Evolutionary conservation across 140 eudicot species (phyloP).

Genomic region (Oenanthe javanica): DNA sequence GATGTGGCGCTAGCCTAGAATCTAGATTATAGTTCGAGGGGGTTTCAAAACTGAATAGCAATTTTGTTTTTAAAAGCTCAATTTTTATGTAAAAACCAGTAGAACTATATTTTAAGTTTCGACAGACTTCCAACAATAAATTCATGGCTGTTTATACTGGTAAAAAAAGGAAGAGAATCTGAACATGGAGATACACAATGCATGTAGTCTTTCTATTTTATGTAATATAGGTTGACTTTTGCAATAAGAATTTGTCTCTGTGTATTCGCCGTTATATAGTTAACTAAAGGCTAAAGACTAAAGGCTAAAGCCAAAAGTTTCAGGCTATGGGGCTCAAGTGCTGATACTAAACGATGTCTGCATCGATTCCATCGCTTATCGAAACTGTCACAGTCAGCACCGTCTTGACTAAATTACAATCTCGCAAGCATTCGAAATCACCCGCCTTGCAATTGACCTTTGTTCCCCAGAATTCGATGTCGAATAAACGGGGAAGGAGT

Average conservation of each 20-base stretch:
- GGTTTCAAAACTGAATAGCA: too few species aligned
- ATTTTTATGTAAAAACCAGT: too few species aligned
- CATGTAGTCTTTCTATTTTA: neutral
- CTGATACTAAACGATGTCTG: slow-evolving; percentile 4
- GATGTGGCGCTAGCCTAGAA: too few species aligned
- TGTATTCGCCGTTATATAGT: neutral
- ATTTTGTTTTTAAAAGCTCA: too few species aligned
- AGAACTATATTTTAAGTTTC: too few species aligned
- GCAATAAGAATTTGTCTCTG: neutral
- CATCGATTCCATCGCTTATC: slow-evolving; percentile 8
- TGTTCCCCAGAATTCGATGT: slow-evolving; percentile 3
- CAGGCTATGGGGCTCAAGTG: neutral
- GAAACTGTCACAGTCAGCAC: slow-evolving; percentile 14
- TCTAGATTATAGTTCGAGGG: too few species aligned
- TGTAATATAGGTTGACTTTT: neutral
- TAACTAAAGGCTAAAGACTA: too few species aligned
- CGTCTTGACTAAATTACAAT: neutral
- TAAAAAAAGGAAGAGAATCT: neutral
- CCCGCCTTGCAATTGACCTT: slow-evolving; percentile 1
- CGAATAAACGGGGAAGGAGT: slow-evolving; percentile 13
- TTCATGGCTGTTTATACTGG: neutral
- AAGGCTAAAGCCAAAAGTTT: neutral
- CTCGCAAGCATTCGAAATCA: slow-evolving; percentile 7
- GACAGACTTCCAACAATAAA: too few species aligned
- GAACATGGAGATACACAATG: neutral